phyloP scores from a whole-genome alignment of 768 basidiomycete species.

The Pholiota microspora region DNA sequence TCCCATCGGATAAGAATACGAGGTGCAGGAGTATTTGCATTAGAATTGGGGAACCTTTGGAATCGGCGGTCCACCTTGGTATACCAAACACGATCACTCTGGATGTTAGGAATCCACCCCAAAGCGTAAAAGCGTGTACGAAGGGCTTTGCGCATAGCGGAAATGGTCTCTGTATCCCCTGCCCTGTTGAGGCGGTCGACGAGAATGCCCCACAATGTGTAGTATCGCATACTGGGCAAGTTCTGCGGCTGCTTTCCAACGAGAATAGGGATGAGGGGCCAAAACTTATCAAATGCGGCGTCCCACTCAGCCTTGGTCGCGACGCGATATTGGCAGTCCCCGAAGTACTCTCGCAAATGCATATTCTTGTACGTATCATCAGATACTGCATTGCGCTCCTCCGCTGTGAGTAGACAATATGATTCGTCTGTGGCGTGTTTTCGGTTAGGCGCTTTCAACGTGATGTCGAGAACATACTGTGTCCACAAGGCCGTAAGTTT shows the following conservation, averaged over 20 bases:
- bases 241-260: not conserved
- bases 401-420: constrained; percentile 9
- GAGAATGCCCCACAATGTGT: not conserved
- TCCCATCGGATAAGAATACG: not conserved
- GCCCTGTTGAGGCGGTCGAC: not conserved
- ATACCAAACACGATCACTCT: constrained; percentile 13
- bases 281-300: constrained; percentile 3
- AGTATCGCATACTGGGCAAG: not conserved
- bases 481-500: constrained; percentile 14
- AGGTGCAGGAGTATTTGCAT: not conserved
- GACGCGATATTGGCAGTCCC: not conserved
- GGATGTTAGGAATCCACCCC: constrained; percentile 8
- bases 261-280: not conserved
- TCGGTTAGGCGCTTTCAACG: constrained; percentile 11
- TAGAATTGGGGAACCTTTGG: not conserved
- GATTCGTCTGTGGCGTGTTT: constrained; percentile 4
- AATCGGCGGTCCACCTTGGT: not conserved
- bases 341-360: constrained; percentile 13
- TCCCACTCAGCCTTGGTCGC: constrained; percentile 3
- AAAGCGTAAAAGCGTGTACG: not conserved
- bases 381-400: not conserved
- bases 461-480: constrained; percentile 19
- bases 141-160: not conserved
- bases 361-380: constrained; percentile 13
- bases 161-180: not conserved